Conservation (phyloP, 2,329 filamentous ascomycete genomes). For the Ophiosphaerella narmari region DNA sequence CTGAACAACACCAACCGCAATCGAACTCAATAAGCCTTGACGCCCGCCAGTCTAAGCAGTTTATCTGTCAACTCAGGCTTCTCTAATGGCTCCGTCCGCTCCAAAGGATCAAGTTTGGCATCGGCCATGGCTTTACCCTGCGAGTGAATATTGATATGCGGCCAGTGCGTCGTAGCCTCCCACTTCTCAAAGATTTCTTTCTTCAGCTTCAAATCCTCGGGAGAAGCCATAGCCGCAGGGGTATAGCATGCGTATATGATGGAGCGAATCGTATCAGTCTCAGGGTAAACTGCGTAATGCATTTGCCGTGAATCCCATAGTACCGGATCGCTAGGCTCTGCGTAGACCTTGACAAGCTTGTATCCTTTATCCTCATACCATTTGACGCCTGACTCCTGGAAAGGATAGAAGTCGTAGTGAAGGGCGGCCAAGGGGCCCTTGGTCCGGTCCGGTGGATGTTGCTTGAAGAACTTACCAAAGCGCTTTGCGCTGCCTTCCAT, state of each 20-base stretch:
- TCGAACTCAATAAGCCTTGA: constrained; percentile 10
- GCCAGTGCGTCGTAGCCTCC: constrained; percentile 13
- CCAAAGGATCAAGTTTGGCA: constrained; percentile 13
- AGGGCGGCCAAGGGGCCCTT: constrained; percentile 11
- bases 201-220: constrained; percentile 21
- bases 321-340: constrained; percentile 52
- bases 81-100: constrained; percentile 21
- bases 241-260: constrained; percentile 23
- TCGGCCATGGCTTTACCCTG: constrained; percentile 14
- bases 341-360: constrained; percentile 47
- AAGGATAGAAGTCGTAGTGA: constrained; percentile 37
- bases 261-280: constrained; percentile 15
- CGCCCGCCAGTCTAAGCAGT: constrained; percentile 21
- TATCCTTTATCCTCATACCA: constrained; percentile 51
- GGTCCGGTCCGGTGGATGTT: constrained; percentile 14
- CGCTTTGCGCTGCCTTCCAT: constrained; percentile 51
- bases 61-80: constrained; percentile 20
- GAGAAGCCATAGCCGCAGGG: constrained; percentile 13
- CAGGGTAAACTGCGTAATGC: constrained; percentile 43
- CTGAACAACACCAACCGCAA: too few relatives aligned
- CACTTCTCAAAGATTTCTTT: constrained; percentile 6
- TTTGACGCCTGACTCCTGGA: constrained; percentile 48
- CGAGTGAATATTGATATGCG: constrained; percentile 22
- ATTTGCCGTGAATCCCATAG: constrained; percentile 56
- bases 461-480: constrained; percentile 17